Evolutionary conservation across 2,329 filamentous ascomycete genomes (phyloP), one percentile per base, ranked within the genome.

Genomic region (Escovopsis sp.): DNA sequence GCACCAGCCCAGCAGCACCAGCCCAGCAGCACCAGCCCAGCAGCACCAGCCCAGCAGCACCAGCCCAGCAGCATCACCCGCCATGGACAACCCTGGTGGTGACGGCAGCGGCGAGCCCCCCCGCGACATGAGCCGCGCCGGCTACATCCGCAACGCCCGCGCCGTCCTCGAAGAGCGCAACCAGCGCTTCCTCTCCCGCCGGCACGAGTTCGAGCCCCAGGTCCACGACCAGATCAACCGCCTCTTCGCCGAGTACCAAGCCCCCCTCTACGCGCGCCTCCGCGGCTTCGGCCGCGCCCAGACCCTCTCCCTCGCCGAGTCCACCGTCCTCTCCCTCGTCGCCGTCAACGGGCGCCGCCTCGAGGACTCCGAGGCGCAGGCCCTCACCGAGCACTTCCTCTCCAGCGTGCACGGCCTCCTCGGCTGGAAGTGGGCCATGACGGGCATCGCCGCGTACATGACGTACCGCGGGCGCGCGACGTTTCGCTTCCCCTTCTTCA

Each of bases 401-500:
- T 45, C 44, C 19, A 50, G 49, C 35, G 46, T 57, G 16, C 45
- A 51, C 31, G 54, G 47, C 26, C 54, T 52, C n/a, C 37, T 51
- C 6, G 38, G 49, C 11, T 54, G 49, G 43, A 46, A 48, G 35
- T 42, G 47, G 39, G 47, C 53, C 14, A 40, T 52, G 16, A 39
- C 47, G 0, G 45, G 38, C 14, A 12, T 51, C 2, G 48, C 55
- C 5, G 38, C 35, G 3, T 43, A 39, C 31, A 21, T 54, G 34
- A 39, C 56, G 2, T 53, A 46, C 25, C 39, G 43, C 9, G 48
- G 50, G 4, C 51, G 55, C 28, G 42, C 42, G 15, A 54, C 46
- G 4, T 61, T 56, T 43, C 52, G 49, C 5, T 65, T 66, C 42
- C 60, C 61, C 13, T 51, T 65, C 28, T 58, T 52, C 45, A 50